phyloP scores from a whole-genome alignment of 768 basidiomycete species.

The Ramaria sp. region DNA sequence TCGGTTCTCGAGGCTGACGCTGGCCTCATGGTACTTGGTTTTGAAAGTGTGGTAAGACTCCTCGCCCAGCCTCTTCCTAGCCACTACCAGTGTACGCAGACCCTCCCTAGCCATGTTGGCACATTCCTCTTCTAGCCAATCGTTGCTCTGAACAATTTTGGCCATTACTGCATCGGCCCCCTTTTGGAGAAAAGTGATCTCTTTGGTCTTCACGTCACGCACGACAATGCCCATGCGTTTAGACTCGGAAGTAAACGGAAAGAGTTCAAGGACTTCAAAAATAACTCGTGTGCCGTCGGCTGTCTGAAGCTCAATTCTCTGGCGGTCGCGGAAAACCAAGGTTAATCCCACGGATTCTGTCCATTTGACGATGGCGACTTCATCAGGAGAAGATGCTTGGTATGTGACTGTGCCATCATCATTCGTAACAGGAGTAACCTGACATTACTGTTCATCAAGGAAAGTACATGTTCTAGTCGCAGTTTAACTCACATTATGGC shows the following conservation, averaged over 20 bases:
- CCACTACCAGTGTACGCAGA: constrained; percentile 87
- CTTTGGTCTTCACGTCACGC: constrained; percentile 61
- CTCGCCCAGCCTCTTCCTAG: constrained; percentile 60
- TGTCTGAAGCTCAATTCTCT: constrained; percentile 74
- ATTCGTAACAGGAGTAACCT: constrained; percentile 94
- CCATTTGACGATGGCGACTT: constrained; percentile 97
- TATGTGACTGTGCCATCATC: constrained; percentile 94
- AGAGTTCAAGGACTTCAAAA: constrained; percentile 87
- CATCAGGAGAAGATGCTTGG: constrained; percentile 97
- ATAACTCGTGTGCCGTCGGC: constrained; percentile 51
- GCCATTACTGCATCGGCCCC: constrained; percentile 99
- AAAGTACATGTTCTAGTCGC: neutral
- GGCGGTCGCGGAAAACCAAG: constrained; percentile 81
- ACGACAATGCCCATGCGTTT: constrained; percentile 99
- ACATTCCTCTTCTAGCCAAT: constrained; percentile 98
- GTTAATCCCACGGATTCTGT: constrained; percentile 91
- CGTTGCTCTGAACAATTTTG: constrained; percentile 88
- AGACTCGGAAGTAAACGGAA: constrained; percentile 97
- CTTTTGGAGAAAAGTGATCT: constrained; percentile 88
- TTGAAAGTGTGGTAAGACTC: constrained; percentile 71
- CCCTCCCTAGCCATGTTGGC: constrained; percentile 99
- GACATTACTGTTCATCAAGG: neutral
- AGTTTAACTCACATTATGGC: constrained; percentile 70
- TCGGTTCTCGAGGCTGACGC: constrained; percentile 65
- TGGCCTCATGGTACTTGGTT: constrained; percentile 60